Evolutionary conservation across 192 early-diverging fungal species (phyloP), one percentile per base, ranked within the genome.

Genomic region (Dissophora ornata): DNA sequence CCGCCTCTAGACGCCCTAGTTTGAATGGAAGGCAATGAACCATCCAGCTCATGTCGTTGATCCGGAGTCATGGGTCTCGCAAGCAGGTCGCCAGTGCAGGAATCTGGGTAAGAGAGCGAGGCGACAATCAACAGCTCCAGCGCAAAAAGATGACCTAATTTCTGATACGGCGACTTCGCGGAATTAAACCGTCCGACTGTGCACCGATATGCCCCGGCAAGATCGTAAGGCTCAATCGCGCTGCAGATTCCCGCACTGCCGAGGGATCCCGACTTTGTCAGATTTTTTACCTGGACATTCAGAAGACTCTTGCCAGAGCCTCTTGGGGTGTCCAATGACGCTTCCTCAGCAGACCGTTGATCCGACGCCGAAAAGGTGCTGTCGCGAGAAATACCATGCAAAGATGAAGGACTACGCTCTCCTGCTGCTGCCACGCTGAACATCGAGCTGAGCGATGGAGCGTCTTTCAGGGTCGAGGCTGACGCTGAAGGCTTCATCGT

Each of bases 61-160:
- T 24, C 2, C 29, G 33, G 21, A 54, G 19, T 12, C 5, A 38
- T 38, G 21, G 58, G 21, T 4, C 36, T 38, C 8, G 62, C 29
- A 9, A 51, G 34, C 1, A 34, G 15, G 9, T 28, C 57, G 11
- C 18, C 38, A 2, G 52, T 6, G n/a, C 68, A 67, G 10, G 69
- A 71, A 19, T 80, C 73, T 7, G 78, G 71, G 33, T 75, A 81
- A 1, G 80, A 77, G 8, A 81, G 41, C 1, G 80, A 81, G 0
- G 80, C 80, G 1, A 78, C 80, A 18, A 81, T 77, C 32, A 81
- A 40, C 29, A 71, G 48, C 41, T 78, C 80, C 7, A 81, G 21
- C 1, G 80, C 66, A 64, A 78, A 81, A 4, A 81, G 25, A 18
- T 67, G 57, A 11, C 71, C 60, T 2, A 81, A 50, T 22, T 81